phyloP scores from a whole-genome alignment of 306 rosid species.

The Corylus heterophylla region DNA sequence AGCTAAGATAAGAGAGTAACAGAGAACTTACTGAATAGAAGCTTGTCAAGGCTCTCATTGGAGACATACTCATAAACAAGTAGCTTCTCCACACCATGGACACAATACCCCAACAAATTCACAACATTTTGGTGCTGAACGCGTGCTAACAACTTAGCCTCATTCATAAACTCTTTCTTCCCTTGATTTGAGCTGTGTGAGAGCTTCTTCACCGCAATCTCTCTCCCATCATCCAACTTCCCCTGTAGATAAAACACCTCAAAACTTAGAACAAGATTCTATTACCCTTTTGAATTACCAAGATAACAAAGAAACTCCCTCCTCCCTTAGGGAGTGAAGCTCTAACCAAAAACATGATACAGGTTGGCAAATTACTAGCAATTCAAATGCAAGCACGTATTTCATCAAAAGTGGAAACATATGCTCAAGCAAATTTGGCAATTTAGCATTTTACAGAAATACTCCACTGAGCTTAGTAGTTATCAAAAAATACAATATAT shows the following conservation, averaged over 20 bases:
- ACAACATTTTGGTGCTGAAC: conserved; percentile 96
- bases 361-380: background rate
- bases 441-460: background rate
- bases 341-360: background rate
- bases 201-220: conserved; percentile 84
- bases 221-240: conserved; percentile 80
- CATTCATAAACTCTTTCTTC: conserved; percentile 77
- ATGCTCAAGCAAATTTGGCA: background rate
- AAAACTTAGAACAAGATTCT: conserved; percentile 16
- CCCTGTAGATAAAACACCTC: conserved; percentile 46
- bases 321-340: background rate
- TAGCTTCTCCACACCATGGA: conserved; percentile 69
- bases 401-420: background rate
- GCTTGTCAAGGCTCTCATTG: conserved; percentile 88
- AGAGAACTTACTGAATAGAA: conserved; percentile 80
- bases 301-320: background rate
- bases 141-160: conserved; percentile 86
- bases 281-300: background rate
- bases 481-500: background rate
- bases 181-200: conserved; percentile 85
- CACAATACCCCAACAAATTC: conserved; percentile 84
- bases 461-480: background rate
- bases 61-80: conserved; percentile 88
- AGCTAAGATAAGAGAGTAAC: background rate
- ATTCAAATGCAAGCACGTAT: background rate